Evolutionary conservation across 345 rosid species (phyloP).

Genomic region (Populus euphratica): DNA sequence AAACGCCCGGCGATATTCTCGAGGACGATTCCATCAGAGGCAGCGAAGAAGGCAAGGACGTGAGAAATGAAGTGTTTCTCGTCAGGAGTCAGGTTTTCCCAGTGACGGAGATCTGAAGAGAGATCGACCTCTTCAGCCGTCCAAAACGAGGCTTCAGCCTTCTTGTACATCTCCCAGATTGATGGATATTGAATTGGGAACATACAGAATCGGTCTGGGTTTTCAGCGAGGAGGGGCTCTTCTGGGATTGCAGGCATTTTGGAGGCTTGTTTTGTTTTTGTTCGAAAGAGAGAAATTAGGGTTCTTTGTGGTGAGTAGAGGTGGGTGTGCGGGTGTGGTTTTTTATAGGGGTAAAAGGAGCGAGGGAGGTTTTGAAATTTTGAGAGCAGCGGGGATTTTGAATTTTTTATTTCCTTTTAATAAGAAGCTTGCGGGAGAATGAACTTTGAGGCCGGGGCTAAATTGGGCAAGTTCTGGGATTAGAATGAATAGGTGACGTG

Average conservation of each 20-base stretch:
- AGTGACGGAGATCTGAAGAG: constrained; percentile 67
- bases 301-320: neutral
- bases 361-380: constrained; percentile 21
- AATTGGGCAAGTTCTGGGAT: neutral
- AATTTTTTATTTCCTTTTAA: neutral
- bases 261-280: neutral
- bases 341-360: constrained; percentile 12
- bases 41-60: constrained; percentile 95
- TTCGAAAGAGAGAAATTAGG: neutral
- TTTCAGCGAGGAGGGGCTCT: constrained; percentile 77
- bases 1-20: constrained; percentile 84
- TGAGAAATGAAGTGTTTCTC: constrained; percentile 86
- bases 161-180: constrained; percentile 98
- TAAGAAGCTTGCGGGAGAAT: constrained; percentile 30
- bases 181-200: constrained; percentile 85
- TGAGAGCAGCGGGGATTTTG: neutral
- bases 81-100: constrained; percentile 65
- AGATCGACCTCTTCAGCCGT: constrained; percentile 97
- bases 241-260: constrained; percentile 76
- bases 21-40: constrained; percentile 85
- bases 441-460: neutral
- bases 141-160: constrained; percentile 97
- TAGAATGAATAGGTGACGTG: neutral
- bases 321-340: neutral
- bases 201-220: constrained; percentile 86